These are phyloP conservation scores for Bromus sterilis DNA, from an alignment of 176 grass and related monocot species.

Conservation along the genomic window DNA sequence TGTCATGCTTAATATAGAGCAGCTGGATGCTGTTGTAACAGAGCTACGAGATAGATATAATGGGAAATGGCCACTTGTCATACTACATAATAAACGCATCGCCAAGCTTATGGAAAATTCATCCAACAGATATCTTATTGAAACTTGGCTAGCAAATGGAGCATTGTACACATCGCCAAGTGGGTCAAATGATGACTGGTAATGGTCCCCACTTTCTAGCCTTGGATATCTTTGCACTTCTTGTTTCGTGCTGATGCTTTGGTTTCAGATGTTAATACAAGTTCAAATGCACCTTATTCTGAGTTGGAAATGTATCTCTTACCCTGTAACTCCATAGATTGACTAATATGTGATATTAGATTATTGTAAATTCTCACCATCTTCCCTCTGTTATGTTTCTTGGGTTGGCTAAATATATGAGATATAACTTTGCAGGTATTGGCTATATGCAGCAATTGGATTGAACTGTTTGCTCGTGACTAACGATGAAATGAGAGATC, in stretches of 20 bases:
- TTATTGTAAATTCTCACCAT: not conserved
- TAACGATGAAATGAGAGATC: constrained; percentile 99
- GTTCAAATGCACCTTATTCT: not conserved
- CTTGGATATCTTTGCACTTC: not conserved
- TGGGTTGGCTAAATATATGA: not conserved
- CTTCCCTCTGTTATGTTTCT: not conserved
- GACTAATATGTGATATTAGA: not conserved
- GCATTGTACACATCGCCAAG: constrained; percentile 74
- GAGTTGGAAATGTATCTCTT: not conserved
- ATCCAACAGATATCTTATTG: constrained; percentile 60
- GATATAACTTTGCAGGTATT: constrained; percentile 57
- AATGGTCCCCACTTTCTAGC: constrained; percentile 7
- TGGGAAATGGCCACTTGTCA: constrained; percentile 70
- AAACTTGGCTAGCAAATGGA: constrained; percentile 62
- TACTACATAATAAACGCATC: constrained; percentile 73
- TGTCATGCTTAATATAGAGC: constrained; percentile 60
- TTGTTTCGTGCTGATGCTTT: not conserved
- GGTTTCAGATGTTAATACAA: constrained; percentile 3
- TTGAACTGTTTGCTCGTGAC: constrained; percentile 79
- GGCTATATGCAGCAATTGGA: constrained; percentile 84
- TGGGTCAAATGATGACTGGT: constrained; percentile 98
- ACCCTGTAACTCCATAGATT: not conserved
- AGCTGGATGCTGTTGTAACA: constrained; percentile 73
- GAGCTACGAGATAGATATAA: constrained; percentile 47
- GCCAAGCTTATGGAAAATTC: constrained; percentile 66